phyloP scores from a whole-genome alignment of 345 rosid species.

The Moricandia moricandioides region DNA sequence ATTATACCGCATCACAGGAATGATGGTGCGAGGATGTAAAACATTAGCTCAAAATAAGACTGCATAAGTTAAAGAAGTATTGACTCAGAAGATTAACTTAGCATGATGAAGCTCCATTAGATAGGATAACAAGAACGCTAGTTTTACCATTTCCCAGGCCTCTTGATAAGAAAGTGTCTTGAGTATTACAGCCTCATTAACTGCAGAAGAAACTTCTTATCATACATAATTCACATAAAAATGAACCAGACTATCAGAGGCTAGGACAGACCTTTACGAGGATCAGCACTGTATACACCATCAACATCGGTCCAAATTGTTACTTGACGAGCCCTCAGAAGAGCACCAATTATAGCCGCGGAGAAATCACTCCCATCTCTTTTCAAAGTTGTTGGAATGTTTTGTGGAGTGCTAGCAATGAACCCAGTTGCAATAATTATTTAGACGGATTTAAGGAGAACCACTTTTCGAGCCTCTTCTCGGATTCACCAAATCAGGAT shows the following conservation, averaged over 20 bases:
- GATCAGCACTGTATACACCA: conserved; percentile 99
- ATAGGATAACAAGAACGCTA: conserved; percentile 24
- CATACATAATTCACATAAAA: background rate
- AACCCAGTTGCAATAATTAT: conserved; percentile 90
- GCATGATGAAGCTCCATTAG: conserved; percentile 19
- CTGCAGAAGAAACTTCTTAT: conserved; percentile 43
- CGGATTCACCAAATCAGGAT: conserved; percentile 85
- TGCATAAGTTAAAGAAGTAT: conserved; percentile 49
- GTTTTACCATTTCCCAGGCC: conserved; percentile 99
- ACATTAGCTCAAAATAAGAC: conserved; percentile 99
- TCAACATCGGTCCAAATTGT: conserved; percentile 99
- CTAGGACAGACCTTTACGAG: conserved; percentile 72
- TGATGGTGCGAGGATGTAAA: conserved; percentile 96
- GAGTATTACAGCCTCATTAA: conserved; percentile 93
- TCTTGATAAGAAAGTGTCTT: conserved; percentile 90
- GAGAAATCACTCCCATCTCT: conserved; percentile 99
- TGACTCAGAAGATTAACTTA: conserved; percentile 21
- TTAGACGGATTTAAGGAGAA: conserved; percentile 58
- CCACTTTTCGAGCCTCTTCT: conserved; percentile 78
- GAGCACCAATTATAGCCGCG: conserved; percentile 94
- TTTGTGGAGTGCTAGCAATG: conserved; percentile 94
- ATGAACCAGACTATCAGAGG: background rate
- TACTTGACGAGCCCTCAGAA: conserved; percentile 73
- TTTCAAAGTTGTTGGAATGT: conserved; percentile 95
- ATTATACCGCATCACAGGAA: conserved; percentile 89